These are phyloP conservation scores for Ogataea nonfermentans DNA, from an alignment of 805 yeast genomes.

Conservation along the genomic window DNA sequence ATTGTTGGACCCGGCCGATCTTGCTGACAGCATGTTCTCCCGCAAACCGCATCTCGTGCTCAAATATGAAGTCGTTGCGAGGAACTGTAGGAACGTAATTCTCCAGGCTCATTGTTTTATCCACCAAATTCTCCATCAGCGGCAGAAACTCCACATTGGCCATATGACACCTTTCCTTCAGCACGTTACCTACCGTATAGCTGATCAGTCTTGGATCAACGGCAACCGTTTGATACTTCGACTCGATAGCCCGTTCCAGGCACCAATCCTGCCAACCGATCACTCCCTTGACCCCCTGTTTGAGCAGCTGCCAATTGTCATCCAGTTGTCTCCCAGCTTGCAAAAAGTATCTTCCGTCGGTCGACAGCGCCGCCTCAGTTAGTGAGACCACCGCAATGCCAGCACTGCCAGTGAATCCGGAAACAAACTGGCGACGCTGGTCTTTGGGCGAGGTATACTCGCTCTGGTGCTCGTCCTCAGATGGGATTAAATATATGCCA, in stretches of 20 bases:
- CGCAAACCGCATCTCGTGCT: slow-evolving; percentile 39
- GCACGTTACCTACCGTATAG: slow-evolving; percentile 43
- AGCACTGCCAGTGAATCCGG: slow-evolving; percentile 91
- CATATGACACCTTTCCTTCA: slow-evolving; percentile 33
- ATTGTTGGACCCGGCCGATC: slow-evolving; percentile 31
- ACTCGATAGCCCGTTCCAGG: slow-evolving; percentile 49
- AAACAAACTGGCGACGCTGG: slow-evolving; percentile 76
- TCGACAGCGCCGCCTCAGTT: slow-evolving; percentile 71
- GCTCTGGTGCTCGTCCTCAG: slow-evolving; percentile 92
- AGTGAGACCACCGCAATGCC: slow-evolving; percentile 84
- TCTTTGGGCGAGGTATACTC: slow-evolving; percentile 85
- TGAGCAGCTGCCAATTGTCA: slow-evolving; percentile 72
- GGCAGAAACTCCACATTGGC: slow-evolving; percentile 48
- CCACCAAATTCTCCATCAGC: slow-evolving; percentile 66
- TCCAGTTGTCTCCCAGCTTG: slow-evolving; percentile 88
- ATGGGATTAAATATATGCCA: slow-evolving; percentile 55
- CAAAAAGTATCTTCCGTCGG: slow-evolving; percentile 92
- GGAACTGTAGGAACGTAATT: slow-evolving; percentile 16
- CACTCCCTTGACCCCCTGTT: slow-evolving; percentile 70
- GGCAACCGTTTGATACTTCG: slow-evolving; percentile 58
- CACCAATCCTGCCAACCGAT: slow-evolving; percentile 83
- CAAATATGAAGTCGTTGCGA: slow-evolving; percentile 30
- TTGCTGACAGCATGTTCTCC: slow-evolving; percentile 43
- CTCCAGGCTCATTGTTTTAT: slow-evolving; percentile 60
- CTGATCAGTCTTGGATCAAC: slow-evolving; percentile 79